Percentiles rank a stretch among this genome's conserved stretches.
These are phyloP conservation scores for Candida anglica DNA, from an alignment of 805 yeast genomes.

Conservation along the genomic window DNA sequence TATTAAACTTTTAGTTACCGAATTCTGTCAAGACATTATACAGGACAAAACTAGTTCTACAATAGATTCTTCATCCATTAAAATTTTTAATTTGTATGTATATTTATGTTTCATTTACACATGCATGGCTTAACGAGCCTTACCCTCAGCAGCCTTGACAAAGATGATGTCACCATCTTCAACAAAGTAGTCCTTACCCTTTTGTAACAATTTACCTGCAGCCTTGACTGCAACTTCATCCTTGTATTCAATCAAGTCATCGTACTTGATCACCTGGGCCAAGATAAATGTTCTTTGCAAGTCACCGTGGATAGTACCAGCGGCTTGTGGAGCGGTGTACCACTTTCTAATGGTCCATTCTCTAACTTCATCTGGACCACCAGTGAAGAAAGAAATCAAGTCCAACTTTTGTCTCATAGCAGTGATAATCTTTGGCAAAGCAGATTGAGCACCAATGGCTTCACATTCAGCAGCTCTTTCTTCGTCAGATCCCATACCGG, in stretches of 20 bases:
- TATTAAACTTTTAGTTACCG: too few relatives aligned
- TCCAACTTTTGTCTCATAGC: conserved; percentile 84
- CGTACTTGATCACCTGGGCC: conserved; percentile 87
- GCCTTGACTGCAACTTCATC: conserved; percentile 83
- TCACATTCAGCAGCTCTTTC: conserved; percentile 76
- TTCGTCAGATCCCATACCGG: conserved; percentile 80
- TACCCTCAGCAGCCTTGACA: conserved; percentile 94
- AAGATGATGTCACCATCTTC: conserved; percentile 93
- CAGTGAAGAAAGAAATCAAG: conserved; percentile 90
- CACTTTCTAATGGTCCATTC: conserved; percentile 97
- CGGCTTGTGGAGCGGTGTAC: conserved; percentile 96
- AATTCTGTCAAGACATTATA: too few relatives aligned
- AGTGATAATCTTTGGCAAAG: conserved; percentile 80
- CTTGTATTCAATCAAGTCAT: conserved; percentile 63
- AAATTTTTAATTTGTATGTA: not conserved
- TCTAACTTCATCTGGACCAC: conserved; percentile 94
- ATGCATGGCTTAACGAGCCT: conserved; percentile 44
- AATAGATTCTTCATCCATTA: not conserved
- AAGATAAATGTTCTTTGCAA: conserved; percentile 91
- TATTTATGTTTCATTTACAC: not conserved
- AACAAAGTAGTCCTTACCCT: conserved; percentile 93
- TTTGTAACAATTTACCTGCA: conserved; percentile 82
- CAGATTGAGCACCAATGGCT: conserved; percentile 67
- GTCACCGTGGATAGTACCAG: conserved; percentile 96
- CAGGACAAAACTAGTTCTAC: too few relatives aligned